Percentiles rank a stretch among this genome's conserved stretches.
Evolutionary conservation across 2,329 filamentous ascomycete genomes (phyloP).

Genomic region (Colletotrichum theobromicola): DNA sequence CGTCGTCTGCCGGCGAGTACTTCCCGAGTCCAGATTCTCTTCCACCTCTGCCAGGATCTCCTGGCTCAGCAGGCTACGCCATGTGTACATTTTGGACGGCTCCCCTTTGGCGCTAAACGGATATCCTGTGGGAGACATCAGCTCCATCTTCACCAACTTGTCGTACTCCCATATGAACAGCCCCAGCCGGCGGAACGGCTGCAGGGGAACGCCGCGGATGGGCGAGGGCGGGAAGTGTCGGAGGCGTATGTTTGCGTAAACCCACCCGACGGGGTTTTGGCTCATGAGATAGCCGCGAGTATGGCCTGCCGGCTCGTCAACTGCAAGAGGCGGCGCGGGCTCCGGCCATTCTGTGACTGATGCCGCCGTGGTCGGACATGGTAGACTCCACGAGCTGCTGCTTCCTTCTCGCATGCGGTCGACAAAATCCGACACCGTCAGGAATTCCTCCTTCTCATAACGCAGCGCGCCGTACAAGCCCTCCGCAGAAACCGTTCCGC

Average conservation of each 20-base stretch:
- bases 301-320: background rate
- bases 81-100: background rate
- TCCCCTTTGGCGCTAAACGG: background rate
- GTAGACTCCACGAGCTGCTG: background rate
- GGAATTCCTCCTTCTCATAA: background rate
- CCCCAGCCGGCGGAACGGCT: background rate
- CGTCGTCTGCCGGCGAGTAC: background rate
- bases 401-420: background rate
- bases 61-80: background rate
- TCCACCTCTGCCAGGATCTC: background rate
- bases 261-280: background rate
- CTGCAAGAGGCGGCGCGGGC: background rate
- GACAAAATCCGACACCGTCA: background rate
- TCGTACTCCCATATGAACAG: background rate
- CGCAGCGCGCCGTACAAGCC: background rate
- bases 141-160: background rate
- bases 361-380: background rate
- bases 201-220: background rate
- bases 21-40: background rate
- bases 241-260: background rate
- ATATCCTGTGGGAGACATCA: background rate
- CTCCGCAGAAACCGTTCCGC: background rate
- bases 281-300: background rate
- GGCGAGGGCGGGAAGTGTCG: background rate
- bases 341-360: background rate